Conservation (phyloP, 805 yeast species). For the Candida koratica region DNA sequence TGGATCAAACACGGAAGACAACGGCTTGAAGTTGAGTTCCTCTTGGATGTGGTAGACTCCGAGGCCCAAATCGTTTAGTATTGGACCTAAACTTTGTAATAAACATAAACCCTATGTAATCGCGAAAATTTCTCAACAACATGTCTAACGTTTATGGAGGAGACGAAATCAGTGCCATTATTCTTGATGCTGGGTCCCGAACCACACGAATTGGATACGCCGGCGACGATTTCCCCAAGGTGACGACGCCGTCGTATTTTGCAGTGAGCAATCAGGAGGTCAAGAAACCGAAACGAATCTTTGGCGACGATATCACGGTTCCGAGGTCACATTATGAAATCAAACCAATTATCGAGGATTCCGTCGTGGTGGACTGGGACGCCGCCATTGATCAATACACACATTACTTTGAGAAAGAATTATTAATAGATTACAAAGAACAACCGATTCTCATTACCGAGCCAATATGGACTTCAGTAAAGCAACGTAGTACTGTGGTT, state of each 20-base stretch:
- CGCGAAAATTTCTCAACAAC: conserved; percentile 7
- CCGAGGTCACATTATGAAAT: conserved; percentile 52
- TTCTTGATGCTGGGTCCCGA: conserved; percentile 86
- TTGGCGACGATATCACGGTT: conserved; percentile 41
- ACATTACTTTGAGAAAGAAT: conserved; percentile 48
- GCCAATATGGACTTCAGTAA: conserved; percentile 76
- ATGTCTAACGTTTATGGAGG: conserved; percentile 36
- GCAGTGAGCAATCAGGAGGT: conserved; percentile 21
- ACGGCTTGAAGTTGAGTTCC: conserved; percentile 81
- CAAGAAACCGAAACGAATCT: conserved; percentile 23
- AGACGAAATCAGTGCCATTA: conserved; percentile 88
- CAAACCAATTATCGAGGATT: conserved; percentile 56
- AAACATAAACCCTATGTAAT: too few species aligned
- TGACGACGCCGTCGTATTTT: conserved; percentile 68
- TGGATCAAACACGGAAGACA: conserved; percentile 90
- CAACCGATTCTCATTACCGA: conserved; percentile 82
- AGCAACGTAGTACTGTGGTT: conserved; percentile 63
- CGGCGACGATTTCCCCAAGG: conserved; percentile 84
- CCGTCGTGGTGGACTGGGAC: conserved; percentile 79
- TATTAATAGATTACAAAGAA: conserved; percentile 54
- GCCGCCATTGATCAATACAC: conserved; percentile 72
- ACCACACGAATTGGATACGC: conserved; percentile 85
- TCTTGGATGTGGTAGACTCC: conserved; percentile 63
- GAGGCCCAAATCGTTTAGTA: conserved; percentile 48
- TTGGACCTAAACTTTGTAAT: too few species aligned